Evolutionary conservation across 495 filamentous ascomycete species (phyloP), one percentile per base, ranked within the genome.

Genomic region (Evernia prunastri): DNA sequence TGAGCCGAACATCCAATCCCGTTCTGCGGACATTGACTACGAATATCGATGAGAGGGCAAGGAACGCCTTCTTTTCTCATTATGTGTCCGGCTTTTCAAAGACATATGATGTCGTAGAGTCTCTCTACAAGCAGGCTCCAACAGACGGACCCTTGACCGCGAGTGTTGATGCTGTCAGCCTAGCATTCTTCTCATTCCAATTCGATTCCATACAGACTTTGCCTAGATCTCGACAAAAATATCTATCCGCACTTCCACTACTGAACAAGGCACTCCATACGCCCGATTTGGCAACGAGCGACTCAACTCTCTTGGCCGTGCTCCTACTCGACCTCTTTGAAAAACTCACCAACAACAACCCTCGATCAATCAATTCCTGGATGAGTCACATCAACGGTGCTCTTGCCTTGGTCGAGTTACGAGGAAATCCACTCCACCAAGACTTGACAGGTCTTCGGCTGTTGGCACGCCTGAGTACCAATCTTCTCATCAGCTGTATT

Each of bases 301-400:
- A 73, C 51, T 47, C 66, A 8, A 70, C 71, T 7, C 42, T 73
- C 7, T 59, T 69, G 42, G 58, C 71, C 12, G 64, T 71, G 15
- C 56, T 73, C 18, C 61, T 73, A 23, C 71, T 72, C 23, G 71
- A 73, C 51, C 69, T 73, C 3, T 73, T 70, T 56, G 70, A 72
- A 56, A 73, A 73, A 61, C 64, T 72, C 10, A 63, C 64, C 2
- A 60, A 64, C 53, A 56, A 62, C 45, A 53, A 63, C n/a, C 60
- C 70, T 17, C 18, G 43, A n/a, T 49, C 60, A 12, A 47, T 60
- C 10, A 29, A 29, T 11, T 51, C 70, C 10, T 71, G 68, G 68
- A 72, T 69, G 64, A 69, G 68, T 45, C 74, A 76, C 42, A 54
- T 74, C 12, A 65, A 72, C 36, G 74, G 74, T 35, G 72, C 74